phyloP scores from a whole-genome alignment of 2,329 filamentous ascomycete species.

The Camptophora hylomeconis region DNA sequence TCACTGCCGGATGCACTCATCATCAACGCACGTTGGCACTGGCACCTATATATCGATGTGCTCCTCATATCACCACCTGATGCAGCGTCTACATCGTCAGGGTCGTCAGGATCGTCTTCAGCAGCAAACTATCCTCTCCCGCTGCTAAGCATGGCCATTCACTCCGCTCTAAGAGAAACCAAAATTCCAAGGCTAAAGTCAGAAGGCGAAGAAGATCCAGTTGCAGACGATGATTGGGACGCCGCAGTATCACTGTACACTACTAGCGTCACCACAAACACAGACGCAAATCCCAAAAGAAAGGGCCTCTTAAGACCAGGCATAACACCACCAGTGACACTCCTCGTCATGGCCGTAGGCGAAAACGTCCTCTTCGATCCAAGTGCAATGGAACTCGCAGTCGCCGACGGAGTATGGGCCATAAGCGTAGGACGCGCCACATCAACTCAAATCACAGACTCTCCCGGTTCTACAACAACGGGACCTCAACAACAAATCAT shows the following conservation, averaged over 20 bases:
- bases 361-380: slow-evolving; percentile 92
- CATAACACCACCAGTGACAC: slow-evolving; percentile 60
- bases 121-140: slow-evolving; percentile 55
- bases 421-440: slow-evolving; percentile 56
- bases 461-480: too few species aligned
- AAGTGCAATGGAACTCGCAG: slow-evolving; percentile 76
- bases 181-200: slow-evolving; percentile 75
- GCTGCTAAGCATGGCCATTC: slow-evolving; percentile 80
- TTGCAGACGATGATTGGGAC: slow-evolving; percentile 97
- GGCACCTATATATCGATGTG: slow-evolving; percentile 92
- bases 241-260: slow-evolving; percentile 67
- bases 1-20: slow-evolving; percentile 52
- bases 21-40: slow-evolving; percentile 89
- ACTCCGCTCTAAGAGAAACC: slow-evolving; percentile 82
- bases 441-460: too few species aligned
- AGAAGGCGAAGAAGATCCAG: slow-evolving; percentile 84
- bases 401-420: slow-evolving; percentile 79
- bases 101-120: slow-evolving; percentile 50
- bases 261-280: slow-evolving; percentile 21
- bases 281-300: too few species aligned
- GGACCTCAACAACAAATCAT: slow-evolving; percentile 31
- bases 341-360: slow-evolving; percentile 77
- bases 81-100: slow-evolving; percentile 40
- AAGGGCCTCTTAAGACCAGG: too few species aligned
- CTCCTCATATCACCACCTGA: slow-evolving; percentile 56